A percentile compares a stretch with the other conserved stretches of the same genome.
Conservation (phyloP, 805 yeast species). For the Lipomyces anomalus region DNA sequence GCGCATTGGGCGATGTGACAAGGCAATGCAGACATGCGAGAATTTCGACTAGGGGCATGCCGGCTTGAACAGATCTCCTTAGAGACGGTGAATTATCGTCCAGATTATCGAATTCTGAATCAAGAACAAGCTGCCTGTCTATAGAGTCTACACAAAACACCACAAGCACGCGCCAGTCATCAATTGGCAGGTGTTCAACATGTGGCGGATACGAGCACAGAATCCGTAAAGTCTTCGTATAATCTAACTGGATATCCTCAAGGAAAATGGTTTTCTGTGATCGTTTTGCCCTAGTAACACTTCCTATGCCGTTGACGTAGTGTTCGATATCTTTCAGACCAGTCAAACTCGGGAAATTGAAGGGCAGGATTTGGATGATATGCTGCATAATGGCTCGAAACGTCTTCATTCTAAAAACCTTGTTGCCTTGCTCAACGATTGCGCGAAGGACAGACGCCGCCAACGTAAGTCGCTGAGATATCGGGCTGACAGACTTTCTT, state of each 20-base stretch:
- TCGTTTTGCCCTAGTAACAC: background rate
- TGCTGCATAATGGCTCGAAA: conserved; percentile 13
- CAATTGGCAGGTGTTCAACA: conserved; percentile 22
- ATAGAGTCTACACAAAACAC: conserved; percentile 1
- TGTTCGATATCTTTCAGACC: conserved; percentile 1
- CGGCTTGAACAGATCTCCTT: too few species aligned
- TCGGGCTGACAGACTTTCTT: background rate
- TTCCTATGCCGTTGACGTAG: conserved; percentile 1
- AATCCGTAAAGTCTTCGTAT: conserved; percentile 13
- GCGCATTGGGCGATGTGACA: conserved; percentile 10
- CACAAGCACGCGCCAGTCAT: conserved; percentile 11
- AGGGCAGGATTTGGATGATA: conserved; percentile 7
- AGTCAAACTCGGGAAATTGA: background rate
- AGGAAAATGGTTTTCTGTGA: conserved; percentile 3
- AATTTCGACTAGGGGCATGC: conserved; percentile 6
- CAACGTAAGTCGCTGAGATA: conserved; percentile 5
- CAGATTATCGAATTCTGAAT: too few species aligned
- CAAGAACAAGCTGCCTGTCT: background rate
- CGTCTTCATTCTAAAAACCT: conserved; percentile 10
- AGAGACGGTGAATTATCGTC: too few species aligned
- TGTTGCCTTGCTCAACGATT: conserved; percentile 9
- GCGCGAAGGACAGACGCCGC: conserved; percentile 11
- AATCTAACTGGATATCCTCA: conserved; percentile 19
- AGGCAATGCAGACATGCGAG: conserved; percentile 10
- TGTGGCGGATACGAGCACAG: conserved; percentile 23